Conservation (phyloP, 2,329 filamentous ascomycete genomes). For the Biscogniauxia mediterranea region DNA sequence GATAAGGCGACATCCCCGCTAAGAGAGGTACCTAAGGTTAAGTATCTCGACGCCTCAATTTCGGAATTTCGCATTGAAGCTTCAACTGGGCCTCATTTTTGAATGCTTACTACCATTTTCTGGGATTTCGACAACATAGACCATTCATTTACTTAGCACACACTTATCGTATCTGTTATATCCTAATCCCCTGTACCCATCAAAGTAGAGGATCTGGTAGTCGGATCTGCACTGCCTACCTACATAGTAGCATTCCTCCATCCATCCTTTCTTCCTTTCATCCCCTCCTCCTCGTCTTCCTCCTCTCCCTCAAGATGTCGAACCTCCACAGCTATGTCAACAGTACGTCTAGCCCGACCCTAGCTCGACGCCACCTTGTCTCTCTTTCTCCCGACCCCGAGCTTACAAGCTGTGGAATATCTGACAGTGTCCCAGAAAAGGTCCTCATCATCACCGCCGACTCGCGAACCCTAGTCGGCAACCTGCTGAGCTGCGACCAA, state of each 20-base stretch:
- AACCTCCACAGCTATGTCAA: conserved; percentile 32
- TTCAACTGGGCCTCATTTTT: no score
- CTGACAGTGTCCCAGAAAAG: conserved; percentile 64
- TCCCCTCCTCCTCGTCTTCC: not conserved
- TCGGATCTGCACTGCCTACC: not conserved
- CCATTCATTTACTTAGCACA: no score
- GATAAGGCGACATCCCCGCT: not conserved
- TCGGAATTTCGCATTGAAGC: not conserved
- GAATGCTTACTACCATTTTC: no score
- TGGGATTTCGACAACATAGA: no score
- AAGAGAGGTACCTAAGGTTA: not conserved
- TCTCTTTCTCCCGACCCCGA: conserved; percentile 3
- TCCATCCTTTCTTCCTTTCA: not conserved
- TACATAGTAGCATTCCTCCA: not conserved
- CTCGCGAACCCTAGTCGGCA: conserved; percentile 82
- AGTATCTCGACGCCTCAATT: not conserved
- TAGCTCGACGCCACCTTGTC: no score
- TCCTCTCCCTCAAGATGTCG: conserved; percentile 27
- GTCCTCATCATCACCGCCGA: conserved; percentile 90
- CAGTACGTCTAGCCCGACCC: no score
- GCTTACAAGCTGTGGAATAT: conserved; percentile 15
- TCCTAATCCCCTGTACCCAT: not conserved
- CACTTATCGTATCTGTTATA: no score
- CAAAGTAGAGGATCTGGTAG: not conserved
- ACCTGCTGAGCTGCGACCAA: conserved; percentile 81